Percentiles rank a stretch among this genome's conserved stretches.
Conservation (phyloP, 371 early-diverging fungal genomes). For the Mucor ambiguus region DNA sequence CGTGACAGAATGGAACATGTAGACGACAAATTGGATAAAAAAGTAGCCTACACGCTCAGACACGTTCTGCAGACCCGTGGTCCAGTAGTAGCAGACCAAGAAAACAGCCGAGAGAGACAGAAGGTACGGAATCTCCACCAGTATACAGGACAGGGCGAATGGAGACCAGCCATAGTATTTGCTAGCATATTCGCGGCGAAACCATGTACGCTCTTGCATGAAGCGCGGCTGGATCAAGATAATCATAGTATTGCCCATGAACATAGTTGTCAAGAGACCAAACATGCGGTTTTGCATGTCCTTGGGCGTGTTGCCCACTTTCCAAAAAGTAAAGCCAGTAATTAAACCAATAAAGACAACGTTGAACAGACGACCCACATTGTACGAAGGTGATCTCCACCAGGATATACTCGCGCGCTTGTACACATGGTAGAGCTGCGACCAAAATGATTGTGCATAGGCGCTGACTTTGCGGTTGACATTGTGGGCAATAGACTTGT, state of each 20-base stretch:
- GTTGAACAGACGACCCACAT: constrained; percentile 62
- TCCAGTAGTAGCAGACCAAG: constrained; percentile 67
- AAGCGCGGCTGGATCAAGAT: constrained; percentile 77
- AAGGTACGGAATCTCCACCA: constrained; percentile 65
- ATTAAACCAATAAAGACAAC: constrained; percentile 59
- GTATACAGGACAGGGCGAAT: constrained; percentile 54
- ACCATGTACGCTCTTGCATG: constrained; percentile 70
- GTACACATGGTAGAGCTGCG: constrained; percentile 58
- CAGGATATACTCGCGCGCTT: constrained; percentile 62
- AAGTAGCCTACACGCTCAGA: constrained; percentile 57
- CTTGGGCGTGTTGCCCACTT: constrained; percentile 51
- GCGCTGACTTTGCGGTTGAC: constrained; percentile 16
- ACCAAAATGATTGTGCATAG: constrained; percentile 35
- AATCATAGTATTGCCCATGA: constrained; percentile 66
- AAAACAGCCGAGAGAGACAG: constrained; percentile 53
- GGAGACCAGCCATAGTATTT: constrained; percentile 76
- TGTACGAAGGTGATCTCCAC: constrained; percentile 70
- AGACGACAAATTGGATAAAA: constrained; percentile 54
- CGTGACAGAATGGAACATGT: constrained; percentile 58
- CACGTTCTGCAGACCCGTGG: constrained; percentile 53
- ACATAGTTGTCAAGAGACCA: constrained; percentile 69
- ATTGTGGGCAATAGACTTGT: constrained; percentile 21
- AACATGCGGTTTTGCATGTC: constrained; percentile 76
- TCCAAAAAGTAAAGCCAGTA: constrained; percentile 78
- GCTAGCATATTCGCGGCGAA: constrained; percentile 70